These are phyloP conservation scores for Fagopyrum homotropicum DNA, from an alignment of 148 eudicot species.

Conservation along the genomic window DNA sequence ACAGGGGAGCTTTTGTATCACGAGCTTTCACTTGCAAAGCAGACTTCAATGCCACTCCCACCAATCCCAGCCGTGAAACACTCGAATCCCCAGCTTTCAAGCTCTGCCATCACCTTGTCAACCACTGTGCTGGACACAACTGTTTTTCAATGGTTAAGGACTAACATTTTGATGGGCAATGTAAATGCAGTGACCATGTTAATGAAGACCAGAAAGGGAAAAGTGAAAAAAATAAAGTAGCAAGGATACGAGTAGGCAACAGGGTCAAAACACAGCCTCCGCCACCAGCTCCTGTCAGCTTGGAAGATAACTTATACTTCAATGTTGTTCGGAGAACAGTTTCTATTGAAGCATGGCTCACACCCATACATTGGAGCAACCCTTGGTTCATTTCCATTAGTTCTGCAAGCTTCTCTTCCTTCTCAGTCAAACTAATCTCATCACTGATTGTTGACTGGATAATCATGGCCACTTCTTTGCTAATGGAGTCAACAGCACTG, in stretches of 20 bases:
- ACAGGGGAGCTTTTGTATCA: background rate
- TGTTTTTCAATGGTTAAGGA: constrained; percentile 19
- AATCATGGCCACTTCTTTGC: constrained; percentile 69
- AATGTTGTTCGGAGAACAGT: constrained; percentile 69
- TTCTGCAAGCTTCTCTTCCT: constrained; percentile 76
- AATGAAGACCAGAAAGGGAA: background rate
- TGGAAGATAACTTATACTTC: constrained; percentile 75
- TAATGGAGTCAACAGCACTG: constrained; percentile 80
- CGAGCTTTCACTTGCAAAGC: constrained; percentile 24
- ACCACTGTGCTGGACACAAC: constrained; percentile 56
- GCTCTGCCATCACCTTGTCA: constrained; percentile 68
- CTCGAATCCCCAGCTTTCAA: constrained; percentile 73
- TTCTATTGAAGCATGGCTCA: constrained; percentile 89
- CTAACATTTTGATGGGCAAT: background rate
- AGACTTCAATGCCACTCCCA: constrained; percentile 63
- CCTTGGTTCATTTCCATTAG: constrained; percentile 98
- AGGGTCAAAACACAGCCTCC: constrained; percentile 96
- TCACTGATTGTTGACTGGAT: constrained; percentile 55
- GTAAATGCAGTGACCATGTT: background rate
- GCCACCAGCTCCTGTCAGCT: constrained; percentile 97
- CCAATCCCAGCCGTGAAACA: constrained; percentile 80
- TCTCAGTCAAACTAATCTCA: constrained; percentile 48
- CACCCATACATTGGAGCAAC: constrained; percentile 96
- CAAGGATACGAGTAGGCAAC: constrained; percentile 81
- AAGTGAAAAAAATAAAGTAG: constrained; percentile 7